Evolutionary conservation across 2,329 filamentous ascomycete species (phyloP), one percentile per base, ranked within the genome.

Genomic region (Paracoccidioides brasiliensis): DNA sequence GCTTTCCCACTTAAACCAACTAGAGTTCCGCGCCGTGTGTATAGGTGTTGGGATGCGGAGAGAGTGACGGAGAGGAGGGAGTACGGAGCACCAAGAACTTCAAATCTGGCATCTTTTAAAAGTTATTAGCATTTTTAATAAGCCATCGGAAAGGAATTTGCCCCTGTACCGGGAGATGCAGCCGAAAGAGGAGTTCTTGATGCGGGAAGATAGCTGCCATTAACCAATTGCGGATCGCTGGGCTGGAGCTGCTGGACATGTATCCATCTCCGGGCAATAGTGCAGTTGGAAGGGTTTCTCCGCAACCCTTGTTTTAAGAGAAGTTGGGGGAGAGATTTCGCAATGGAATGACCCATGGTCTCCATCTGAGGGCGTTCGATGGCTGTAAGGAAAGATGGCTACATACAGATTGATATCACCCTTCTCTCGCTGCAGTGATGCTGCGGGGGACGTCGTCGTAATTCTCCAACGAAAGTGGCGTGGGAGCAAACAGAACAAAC

Each of bases 61-160:
- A 98, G 81, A 6, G 86, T 88, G 61, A 95, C 90, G 28, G 91
- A 96, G 63, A 98, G 84, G 60, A 98, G 82, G 55, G 93, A 97
- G 72, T 93, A 93, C 1, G 91, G 90, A 30, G 88, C 82, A 59
- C 93, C 93, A 61, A 98, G 77, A 50, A 97, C 89, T 72, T 97
- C 89, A 71, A 98, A 98, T 56, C 84, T 84, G 55, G 93, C 93
- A 80, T 97, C 93, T 96, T 53, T 41, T 35, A 28, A 22, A 35
- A 3, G 22, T n/a, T 35, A 33, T 54, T 54, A 54, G 53, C 33
- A 10, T 14, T 48, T 22, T 32, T 52, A 2, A 28, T 15, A 43
- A 15, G 22, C 7, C 32, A 35, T 30, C 45, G 30, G 6, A 22
- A 14, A 32, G 43, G 33, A 30, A 46, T 41, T 14, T 2, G 35